Percentiles rank a stretch among this genome's conserved stretches.
These are phyloP conservation scores for Debaryomyces maramus DNA, from an alignment of 805 yeast species.

Conservation along the genomic window DNA sequence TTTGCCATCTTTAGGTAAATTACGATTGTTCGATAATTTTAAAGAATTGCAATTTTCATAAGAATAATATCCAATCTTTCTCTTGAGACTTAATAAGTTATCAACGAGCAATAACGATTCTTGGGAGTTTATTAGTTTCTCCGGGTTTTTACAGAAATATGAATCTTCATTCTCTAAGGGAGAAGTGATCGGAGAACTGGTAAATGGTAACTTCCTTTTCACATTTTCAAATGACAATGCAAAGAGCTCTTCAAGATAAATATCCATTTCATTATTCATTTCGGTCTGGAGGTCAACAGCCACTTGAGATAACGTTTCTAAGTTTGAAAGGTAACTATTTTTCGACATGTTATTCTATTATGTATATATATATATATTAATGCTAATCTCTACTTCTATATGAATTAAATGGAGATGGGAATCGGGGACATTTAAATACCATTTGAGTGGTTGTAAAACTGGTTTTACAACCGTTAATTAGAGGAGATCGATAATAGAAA, in stretches of 20 bases:
- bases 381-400: too few species aligned
- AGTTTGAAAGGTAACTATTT: background rate
- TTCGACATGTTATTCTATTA: background rate
- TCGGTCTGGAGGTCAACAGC: background rate
- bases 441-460: background rate
- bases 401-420: background rate
- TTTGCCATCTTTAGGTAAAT: background rate
- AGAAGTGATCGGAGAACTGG: background rate
- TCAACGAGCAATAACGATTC: background rate
- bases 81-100: background rate
- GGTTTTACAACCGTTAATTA: background rate
- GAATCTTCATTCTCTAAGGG: background rate
- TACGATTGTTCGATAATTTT: background rate
- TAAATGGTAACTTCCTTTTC: background rate
- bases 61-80: background rate
- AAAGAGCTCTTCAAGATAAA: background rate
- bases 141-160: background rate
- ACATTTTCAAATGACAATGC: background rate
- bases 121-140: background rate
- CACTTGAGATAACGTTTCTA: constrained; percentile 1
- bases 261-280: background rate
- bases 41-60: background rate
- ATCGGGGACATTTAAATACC: background rate
- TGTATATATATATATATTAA: background rate
- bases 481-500: too few species aligned